phyloP scores from a whole-genome alignment of 805 yeast species.

The Myxozyma neglecta region DNA sequence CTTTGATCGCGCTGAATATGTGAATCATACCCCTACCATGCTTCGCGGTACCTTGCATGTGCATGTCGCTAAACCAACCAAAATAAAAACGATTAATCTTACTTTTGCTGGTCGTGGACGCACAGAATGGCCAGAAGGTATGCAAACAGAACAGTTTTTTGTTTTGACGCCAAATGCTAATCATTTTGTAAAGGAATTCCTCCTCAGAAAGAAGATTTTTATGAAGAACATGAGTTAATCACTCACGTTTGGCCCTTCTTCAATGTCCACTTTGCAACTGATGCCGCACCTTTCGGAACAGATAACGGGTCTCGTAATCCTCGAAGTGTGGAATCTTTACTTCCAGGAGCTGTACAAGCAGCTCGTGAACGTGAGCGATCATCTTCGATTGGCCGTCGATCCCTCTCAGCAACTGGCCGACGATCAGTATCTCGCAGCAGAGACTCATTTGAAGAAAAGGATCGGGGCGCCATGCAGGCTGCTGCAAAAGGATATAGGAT shows the following conservation, averaged over 20 bases:
- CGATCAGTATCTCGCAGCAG: conserved; percentile 10
- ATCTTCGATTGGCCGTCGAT: conserved; percentile 23
- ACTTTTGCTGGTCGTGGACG: conserved; percentile 66
- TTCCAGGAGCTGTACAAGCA: conserved; percentile 15
- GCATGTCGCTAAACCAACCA: conserved; percentile 68
- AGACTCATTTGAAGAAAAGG: conserved; percentile 19
- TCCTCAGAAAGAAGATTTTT: conserved; percentile 68
- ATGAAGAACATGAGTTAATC: conserved; percentile 65
- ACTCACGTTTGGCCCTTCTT: conserved; percentile 92
- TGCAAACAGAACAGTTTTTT: not conserved
- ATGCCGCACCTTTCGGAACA: conserved; percentile 47
- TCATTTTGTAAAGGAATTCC: conserved; percentile 54
- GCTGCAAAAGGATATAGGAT: conserved; percentile 44
- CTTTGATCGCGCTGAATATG: conserved; percentile 63
- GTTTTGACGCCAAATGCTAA: not conserved
- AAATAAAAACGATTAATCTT: conserved; percentile 62
- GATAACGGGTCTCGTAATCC: conserved; percentile 39
- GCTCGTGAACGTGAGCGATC: conserved; percentile 25
- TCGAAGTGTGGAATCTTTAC: conserved; percentile 22
- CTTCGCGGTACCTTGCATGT: conserved; percentile 77
- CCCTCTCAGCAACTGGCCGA: conserved; percentile 19
- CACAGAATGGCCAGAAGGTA: conserved; percentile 97
- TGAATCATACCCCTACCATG: conserved; percentile 70
- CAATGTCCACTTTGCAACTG: conserved; percentile 44
- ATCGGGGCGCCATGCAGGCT: conserved; percentile 9